A percentile compares a stretch with the other conserved stretches of the same genome.
Evolutionary conservation across 768 basidiomycete genomes (phyloP).

Genomic region (Calocera viscosa): DNA sequence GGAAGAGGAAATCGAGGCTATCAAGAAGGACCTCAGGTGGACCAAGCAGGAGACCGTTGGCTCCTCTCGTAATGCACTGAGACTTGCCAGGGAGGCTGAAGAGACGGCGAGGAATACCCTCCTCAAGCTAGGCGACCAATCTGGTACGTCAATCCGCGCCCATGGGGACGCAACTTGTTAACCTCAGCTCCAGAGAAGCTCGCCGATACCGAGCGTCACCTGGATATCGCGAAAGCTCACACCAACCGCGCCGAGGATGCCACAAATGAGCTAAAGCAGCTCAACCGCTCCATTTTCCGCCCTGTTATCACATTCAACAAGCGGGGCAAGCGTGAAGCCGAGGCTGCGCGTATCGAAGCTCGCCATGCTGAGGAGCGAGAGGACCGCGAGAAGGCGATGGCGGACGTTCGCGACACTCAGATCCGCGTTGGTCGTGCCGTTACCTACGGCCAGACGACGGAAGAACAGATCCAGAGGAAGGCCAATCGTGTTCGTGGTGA

Average conservation of each 20-base stretch:
- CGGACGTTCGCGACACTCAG: constrained; percentile 77
- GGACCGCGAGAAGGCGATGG: constrained; percentile 73
- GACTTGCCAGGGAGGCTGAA: constrained; percentile 90
- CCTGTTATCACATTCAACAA: constrained; percentile 91
- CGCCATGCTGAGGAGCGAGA: constrained; percentile 79
- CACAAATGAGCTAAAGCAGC: constrained; percentile 83
- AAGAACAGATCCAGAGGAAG: constrained; percentile 26
- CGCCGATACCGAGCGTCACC: constrained; percentile 87
- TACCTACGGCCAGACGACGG: constrained; percentile 40
- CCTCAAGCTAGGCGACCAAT: constrained; percentile 75
- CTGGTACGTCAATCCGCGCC: constrained; percentile 44
- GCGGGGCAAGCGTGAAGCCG: constrained; percentile 72
- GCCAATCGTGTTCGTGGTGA: constrained; percentile 20
- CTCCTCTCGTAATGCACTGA: constrained; percentile 80
- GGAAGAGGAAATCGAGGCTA: constrained; percentile 84
- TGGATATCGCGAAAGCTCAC: constrained; percentile 84
- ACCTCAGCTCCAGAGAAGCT: constrained; percentile 48
- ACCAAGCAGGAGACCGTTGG: constrained; percentile 86
- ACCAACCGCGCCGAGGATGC: constrained; percentile 81
- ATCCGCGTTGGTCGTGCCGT: constrained; percentile 67
- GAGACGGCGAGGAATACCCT: constrained; percentile 86
- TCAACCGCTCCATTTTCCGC: constrained; percentile 90
- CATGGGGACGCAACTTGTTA: constrained; percentile 7
- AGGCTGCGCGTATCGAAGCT: constrained; percentile 68
- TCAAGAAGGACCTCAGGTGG: constrained; percentile 81